Conservation (phyloP, 225 moss, liverwort and hornwort species). For the Marchantia paleacea region DNA sequence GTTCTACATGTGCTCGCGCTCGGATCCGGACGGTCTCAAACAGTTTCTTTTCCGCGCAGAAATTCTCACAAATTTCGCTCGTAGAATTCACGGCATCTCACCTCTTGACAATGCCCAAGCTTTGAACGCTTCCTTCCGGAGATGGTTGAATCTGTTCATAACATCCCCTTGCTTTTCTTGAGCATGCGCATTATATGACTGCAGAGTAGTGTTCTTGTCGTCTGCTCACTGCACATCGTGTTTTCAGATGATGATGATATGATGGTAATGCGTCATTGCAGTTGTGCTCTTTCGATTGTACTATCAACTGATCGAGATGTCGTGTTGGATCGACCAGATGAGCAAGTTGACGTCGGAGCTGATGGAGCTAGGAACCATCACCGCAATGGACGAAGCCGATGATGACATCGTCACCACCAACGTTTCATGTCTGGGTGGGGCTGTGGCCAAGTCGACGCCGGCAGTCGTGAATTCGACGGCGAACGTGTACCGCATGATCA, state of each 20-base stretch:
- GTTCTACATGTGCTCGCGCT: no score
- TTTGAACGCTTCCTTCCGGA: no score
- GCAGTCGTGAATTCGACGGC: not conserved
- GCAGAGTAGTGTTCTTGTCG: not conserved
- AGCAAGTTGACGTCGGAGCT: conserved; percentile 5
- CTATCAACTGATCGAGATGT: no score
- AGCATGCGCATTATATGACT: not conserved
- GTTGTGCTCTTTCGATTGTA: no score
- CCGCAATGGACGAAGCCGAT: not conserved
- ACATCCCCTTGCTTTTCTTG: not conserved
- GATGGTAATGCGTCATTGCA: no score
- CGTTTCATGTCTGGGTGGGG: not conserved
- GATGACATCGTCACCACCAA: not conserved
- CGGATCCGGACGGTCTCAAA: no score
- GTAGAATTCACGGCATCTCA: no score
- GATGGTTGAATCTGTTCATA: not conserved
- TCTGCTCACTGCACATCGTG: not conserved
- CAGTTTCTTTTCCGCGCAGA: no score
- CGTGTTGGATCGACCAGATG: not conserved
- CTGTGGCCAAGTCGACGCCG: not conserved
- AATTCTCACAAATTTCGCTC: no score
- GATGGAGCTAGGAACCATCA: conserved; percentile 7
- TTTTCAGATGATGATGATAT: not conserved
- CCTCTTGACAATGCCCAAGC: no score
- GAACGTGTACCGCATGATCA: not conserved